Conservation (phyloP, 176 grass and related monocot species). For the Tillandsia leiboldiana region DNA sequence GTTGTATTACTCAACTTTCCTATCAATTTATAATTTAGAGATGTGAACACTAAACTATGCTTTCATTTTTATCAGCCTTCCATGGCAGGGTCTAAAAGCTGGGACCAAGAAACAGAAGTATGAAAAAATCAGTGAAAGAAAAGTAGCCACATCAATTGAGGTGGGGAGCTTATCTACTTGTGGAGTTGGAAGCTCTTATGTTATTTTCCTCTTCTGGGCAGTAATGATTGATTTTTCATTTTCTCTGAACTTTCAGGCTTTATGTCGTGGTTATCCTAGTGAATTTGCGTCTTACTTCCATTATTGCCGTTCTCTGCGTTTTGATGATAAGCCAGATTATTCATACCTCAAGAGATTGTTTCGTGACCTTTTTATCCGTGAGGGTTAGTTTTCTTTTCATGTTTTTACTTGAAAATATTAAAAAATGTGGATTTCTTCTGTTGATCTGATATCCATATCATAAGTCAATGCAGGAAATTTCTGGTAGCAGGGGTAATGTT, state of each 20-base stretch:
- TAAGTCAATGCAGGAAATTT: background rate
- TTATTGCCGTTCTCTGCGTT: constrained; percentile 74
- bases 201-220: constrained; percentile 2
- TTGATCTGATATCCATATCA: background rate
- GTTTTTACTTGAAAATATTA: background rate
- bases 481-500: background rate
- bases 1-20: constrained; percentile 13
- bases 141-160: constrained; percentile 81
- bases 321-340: constrained; percentile 80
- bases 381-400: constrained; percentile 42
- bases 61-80: constrained; percentile 34
- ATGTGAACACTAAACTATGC: background rate
- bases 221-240: background rate
- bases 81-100: constrained; percentile 90
- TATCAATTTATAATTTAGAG: constrained; percentile 4
- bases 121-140: constrained; percentile 84
- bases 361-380: constrained; percentile 79
- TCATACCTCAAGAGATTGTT: constrained; percentile 78
- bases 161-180: constrained; percentile 19
- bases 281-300: constrained; percentile 80
- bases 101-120: constrained; percentile 94
- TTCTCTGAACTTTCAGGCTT: constrained; percentile 27
- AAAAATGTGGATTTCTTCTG: background rate
- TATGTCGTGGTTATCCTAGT: constrained; percentile 61
- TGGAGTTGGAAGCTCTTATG: background rate